Percentiles rank a stretch among this genome's conserved stretches.
Conservation (phyloP, 1,284 basidiomycete species). For the Cystobasidiaceae sp. region DNA sequence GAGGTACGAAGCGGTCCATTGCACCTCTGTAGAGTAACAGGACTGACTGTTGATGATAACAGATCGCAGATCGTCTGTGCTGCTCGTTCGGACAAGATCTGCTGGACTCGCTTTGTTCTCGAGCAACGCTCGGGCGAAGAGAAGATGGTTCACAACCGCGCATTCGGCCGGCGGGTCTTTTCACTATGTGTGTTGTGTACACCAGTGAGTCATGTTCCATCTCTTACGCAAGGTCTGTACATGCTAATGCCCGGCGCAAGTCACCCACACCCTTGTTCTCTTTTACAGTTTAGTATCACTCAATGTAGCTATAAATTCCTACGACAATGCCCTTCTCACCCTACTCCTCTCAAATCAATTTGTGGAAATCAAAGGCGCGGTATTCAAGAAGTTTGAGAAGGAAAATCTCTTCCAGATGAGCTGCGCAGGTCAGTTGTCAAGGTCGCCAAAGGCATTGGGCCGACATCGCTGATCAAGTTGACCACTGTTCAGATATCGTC, state of each 20-base stretch:
- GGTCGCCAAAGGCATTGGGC: too few relatives aligned
- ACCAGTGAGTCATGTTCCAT: constrained; percentile 57
- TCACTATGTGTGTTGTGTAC: constrained; percentile 75
- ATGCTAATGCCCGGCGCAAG: constrained; percentile 50
- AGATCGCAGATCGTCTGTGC: constrained; percentile 94
- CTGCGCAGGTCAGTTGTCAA: constrained; percentile 66
- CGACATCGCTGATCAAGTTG: too few relatives aligned
- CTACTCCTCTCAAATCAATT: constrained; percentile 97
- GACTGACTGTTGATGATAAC: too few relatives aligned
- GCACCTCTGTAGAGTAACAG: constrained; percentile 28
- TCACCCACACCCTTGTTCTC: constrained; percentile 86
- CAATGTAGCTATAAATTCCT: constrained; percentile 97
- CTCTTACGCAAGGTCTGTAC: background rate
- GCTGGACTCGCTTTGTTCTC: constrained; percentile 90
- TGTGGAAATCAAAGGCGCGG: constrained; percentile 97
- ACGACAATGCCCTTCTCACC: constrained; percentile 91
- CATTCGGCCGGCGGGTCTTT: constrained; percentile 76
- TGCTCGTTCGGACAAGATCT: constrained; percentile 97
- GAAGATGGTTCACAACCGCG: constrained; percentile 50
- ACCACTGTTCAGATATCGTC: constrained; percentile 99
- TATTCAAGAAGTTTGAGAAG: constrained; percentile 99
- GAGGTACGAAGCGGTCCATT: constrained; percentile 57
- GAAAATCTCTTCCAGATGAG: constrained; percentile 99
- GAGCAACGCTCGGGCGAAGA: constrained; percentile 69
- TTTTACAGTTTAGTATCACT: constrained; percentile 92